Conservation (phyloP, 2,329 filamentous ascomycete species). For the Orbilia blumenaviensis region DNA sequence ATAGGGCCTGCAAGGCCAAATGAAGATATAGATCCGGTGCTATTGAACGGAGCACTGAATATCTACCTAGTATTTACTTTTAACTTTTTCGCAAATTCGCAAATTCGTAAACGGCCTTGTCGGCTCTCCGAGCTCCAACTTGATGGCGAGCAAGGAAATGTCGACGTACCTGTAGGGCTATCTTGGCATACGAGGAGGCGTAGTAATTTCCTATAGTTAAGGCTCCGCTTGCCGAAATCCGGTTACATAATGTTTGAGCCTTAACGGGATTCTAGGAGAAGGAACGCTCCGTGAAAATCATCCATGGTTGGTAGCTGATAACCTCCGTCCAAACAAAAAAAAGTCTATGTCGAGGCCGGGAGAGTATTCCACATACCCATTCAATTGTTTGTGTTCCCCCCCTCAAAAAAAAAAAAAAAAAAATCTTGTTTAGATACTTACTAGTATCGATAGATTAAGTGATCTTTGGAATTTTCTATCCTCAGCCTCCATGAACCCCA, state of each 20-base stretch:
- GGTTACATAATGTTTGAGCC: neutral
- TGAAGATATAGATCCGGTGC: neutral
- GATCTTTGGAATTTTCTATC: neutral
- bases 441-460: neutral
- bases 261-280: neutral
- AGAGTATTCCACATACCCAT: neutral
- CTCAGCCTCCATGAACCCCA: neutral
- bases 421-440: neutral
- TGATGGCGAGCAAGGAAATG: neutral
- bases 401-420: neutral
- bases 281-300: slow-evolving; percentile 4
- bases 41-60: neutral
- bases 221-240: slow-evolving; percentile 1
- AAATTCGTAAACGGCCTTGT: neutral
- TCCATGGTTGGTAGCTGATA: neutral
- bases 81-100: neutral
- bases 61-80: too few relatives aligned
- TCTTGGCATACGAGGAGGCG: neutral
- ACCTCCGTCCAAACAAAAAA: too few relatives aligned
- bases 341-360: too few relatives aligned
- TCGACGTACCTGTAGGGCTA: neutral
- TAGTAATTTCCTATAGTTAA: neutral
- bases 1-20: neutral
- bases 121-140: neutral
- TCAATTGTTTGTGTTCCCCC: neutral